Evolutionary conservation across 306 rosid genomes (phyloP).

Genomic region (Medicago ruthenica): DNA sequence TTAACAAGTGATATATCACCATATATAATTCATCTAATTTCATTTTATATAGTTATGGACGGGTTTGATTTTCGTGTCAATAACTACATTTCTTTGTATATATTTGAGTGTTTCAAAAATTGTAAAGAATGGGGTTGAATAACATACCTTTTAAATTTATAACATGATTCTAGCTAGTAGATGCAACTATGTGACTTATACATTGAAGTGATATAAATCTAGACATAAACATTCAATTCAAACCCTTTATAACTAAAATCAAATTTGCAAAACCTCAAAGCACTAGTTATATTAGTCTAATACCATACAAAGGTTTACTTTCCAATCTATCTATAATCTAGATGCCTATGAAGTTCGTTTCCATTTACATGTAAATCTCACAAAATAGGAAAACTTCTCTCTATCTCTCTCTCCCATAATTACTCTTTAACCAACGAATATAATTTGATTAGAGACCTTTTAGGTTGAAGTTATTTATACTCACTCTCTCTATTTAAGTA

Average conservation of each 20-base stretch:
- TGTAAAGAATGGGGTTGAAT: too few relatives aligned
- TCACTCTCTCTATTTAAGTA: neutral
- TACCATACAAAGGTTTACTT: slow-evolving; percentile 29
- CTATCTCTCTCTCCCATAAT: slow-evolving; percentile 22
- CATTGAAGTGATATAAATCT: too few relatives aligned
- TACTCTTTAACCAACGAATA: slow-evolving; percentile 39
- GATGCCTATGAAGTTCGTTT: slow-evolving; percentile 20
- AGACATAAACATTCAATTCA: neutral
- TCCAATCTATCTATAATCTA: slow-evolving; percentile 27
- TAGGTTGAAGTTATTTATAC: slow-evolving; percentile 28
- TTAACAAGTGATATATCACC: too few relatives aligned
- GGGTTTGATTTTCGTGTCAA: too few relatives aligned
- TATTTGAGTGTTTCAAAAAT: too few relatives aligned
- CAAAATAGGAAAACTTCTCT: slow-evolving; percentile 25
- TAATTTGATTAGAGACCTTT: slow-evolving; percentile 7
- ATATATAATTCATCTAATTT: too few relatives aligned
- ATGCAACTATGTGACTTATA: too few relatives aligned
- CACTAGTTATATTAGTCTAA: neutral
- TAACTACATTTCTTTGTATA: too few relatives aligned
- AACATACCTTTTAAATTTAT: too few relatives aligned
- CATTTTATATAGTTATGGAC: too few relatives aligned
- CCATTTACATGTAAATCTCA: slow-evolving; percentile 36
- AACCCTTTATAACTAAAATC: neutral
- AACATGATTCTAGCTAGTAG: too few relatives aligned
- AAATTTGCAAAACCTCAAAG: neutral